These are phyloP conservation scores for Coprinellus aureogranulatus DNA, from an alignment of 768 basidiomycete species.

Conservation along the genomic window DNA sequence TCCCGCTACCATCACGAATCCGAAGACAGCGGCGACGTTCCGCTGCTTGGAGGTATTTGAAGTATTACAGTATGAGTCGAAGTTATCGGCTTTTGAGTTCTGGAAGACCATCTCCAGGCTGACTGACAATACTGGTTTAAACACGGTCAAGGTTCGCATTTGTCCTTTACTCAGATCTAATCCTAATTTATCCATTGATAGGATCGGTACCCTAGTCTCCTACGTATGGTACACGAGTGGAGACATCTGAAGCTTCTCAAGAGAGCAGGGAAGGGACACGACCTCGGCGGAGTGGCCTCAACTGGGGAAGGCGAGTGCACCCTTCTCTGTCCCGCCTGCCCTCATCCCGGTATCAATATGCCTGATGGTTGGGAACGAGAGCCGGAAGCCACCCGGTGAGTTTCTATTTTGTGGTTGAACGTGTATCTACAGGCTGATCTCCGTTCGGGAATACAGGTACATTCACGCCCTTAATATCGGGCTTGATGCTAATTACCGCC, in stretches of 20 bases:
- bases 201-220: background rate
- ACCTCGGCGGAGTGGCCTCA: background rate
- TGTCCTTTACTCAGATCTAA: background rate
- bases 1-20: slow-evolving; percentile 16
- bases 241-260: slow-evolving; percentile 21
- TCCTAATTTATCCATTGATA: background rate
- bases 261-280: slow-evolving; percentile 19
- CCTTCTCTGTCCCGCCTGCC: no score
- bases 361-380: no score
- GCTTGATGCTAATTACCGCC: no score
- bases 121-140: background rate
- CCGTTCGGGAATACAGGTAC: background rate
- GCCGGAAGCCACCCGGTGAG: no score
- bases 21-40: background rate
- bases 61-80: background rate
- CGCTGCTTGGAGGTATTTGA: background rate
- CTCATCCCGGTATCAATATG: no score
- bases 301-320: background rate
- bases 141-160: background rate
- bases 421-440: no score
- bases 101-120: background rate
- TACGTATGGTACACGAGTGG: slow-evolving; percentile 12
- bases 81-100: background rate
- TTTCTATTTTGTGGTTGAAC: no score
- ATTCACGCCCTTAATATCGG: no score